These are phyloP conservation scores for Mycena kentingensis DNA, from an alignment of 768 basidiomycete species.

Conservation along the genomic window DNA sequence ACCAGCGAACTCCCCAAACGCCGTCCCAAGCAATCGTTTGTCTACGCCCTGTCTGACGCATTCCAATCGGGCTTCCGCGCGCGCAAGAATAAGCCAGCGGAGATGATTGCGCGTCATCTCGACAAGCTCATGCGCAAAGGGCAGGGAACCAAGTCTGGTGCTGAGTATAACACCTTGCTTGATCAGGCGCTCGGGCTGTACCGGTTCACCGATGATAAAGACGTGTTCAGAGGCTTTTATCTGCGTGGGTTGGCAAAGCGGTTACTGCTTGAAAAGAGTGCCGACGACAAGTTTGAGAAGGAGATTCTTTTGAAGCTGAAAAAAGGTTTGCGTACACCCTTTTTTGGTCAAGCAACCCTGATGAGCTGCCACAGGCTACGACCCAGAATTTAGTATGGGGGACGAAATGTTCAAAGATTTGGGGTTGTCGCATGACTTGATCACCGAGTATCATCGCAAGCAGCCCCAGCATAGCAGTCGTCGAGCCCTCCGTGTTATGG, in stretches of 20 bases:
- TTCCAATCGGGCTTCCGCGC: slow-evolving; percentile 76
- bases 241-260: slow-evolving; percentile 87
- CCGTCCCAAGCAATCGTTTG: slow-evolving; percentile 55
- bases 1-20: slow-evolving; percentile 36
- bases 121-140: slow-evolving; percentile 88
- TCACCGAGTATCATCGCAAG: slow-evolving; percentile 64
- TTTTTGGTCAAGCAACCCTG: background rate
- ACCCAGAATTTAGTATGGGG: slow-evolving; percentile 92
- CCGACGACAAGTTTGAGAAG: slow-evolving; percentile 85
- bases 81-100: slow-evolving; percentile 81
- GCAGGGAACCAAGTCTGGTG: slow-evolving; percentile 67
- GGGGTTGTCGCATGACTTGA: slow-evolving; percentile 70
- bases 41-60: slow-evolving; percentile 69
- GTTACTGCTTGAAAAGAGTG: slow-evolving; percentile 79
- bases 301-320: slow-evolving; percentile 84
- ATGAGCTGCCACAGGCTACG: slow-evolving; percentile 63
- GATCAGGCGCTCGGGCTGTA: slow-evolving; percentile 74
- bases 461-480: slow-evolving; percentile 39
- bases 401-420: slow-evolving; percentile 96
- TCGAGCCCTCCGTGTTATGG: slow-evolving; percentile 68
- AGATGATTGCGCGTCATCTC: slow-evolving; percentile 90
- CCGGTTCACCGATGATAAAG: slow-evolving; percentile 87
- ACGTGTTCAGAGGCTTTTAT: slow-evolving; percentile 93
- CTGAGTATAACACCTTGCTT: slow-evolving; percentile 61
- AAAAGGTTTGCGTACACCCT: slow-evolving; percentile 49